Percentiles rank a stretch among this genome's conserved stretches.
These are phyloP conservation scores for Crassisporium funariophilum DNA, from an alignment of 768 basidiomycete species.

Conservation along the genomic window DNA sequence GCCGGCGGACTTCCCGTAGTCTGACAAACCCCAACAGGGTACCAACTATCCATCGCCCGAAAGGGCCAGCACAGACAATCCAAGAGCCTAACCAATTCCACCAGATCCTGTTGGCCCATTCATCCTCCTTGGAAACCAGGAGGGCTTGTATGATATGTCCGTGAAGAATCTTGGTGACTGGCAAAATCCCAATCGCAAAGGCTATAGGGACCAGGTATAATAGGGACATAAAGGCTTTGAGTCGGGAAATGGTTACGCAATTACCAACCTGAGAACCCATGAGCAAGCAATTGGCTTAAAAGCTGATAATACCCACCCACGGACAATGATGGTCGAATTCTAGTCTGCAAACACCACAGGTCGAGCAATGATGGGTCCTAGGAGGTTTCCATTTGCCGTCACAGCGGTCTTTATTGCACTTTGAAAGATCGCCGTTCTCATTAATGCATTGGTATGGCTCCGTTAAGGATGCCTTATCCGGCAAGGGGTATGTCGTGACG, in stretches of 20 bases:
- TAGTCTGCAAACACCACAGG: slow-evolving; percentile 44
- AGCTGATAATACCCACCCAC: slow-evolving; percentile 34
- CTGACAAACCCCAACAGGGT: slow-evolving; percentile 36
- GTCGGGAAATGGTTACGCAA: slow-evolving; percentile 39
- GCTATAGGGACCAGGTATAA: slow-evolving; percentile 34
- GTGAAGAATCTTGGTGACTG: slow-evolving; percentile 27
- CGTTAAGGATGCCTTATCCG: slow-evolving; percentile 30
- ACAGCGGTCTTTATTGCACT: slow-evolving; percentile 37
- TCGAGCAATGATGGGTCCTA: slow-evolving; percentile 45
- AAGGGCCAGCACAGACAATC: slow-evolving; percentile 44
- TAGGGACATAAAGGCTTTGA: slow-evolving; percentile 39
- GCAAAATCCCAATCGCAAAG: slow-evolving; percentile 29
- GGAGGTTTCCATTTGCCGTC: slow-evolving; percentile 45
- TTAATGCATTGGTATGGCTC: slow-evolving; percentile 45
- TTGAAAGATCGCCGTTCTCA: slow-evolving; percentile 31
- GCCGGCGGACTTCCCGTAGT: slow-evolving; percentile 19
- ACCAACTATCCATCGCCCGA: slow-evolving; percentile 44
- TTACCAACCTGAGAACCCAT: slow-evolving; percentile 36
- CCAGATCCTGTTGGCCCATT: slow-evolving; percentile 36
- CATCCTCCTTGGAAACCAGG: slow-evolving; percentile 26
- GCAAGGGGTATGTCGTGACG: slow-evolving; percentile 30
- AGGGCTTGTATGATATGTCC: slow-evolving; percentile 32
- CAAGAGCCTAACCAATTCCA: slow-evolving; percentile 48
- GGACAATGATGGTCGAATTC: slow-evolving; percentile 51
- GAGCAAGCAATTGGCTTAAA: not conserved